These are phyloP conservation scores for Clarireedia sp. DNA, from an alignment of 2,329 filamentous ascomycete genomes.

Conservation along the genomic window DNA sequence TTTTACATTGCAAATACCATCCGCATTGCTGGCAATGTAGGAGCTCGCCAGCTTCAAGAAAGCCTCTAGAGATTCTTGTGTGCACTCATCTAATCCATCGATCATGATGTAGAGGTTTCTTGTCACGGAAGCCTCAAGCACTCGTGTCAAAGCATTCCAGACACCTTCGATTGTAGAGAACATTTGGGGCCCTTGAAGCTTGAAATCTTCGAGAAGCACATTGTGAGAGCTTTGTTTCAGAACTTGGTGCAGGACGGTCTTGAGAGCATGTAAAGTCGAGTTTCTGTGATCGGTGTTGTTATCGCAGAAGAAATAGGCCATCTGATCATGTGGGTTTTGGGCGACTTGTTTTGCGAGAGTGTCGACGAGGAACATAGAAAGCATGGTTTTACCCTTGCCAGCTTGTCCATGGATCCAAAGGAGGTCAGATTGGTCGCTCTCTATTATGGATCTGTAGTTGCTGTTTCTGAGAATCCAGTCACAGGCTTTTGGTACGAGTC, in stretches of 20 bases:
- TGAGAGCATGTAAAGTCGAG: conserved; percentile 7
- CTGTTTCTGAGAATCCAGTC: conserved; percentile 7
- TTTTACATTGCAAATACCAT: conserved; percentile 9
- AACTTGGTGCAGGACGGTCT: conserved; percentile 7
- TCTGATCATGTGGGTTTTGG: conserved; percentile 3
- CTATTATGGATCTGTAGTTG: conserved; percentile 2
- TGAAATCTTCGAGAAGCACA: conserved; percentile 6
- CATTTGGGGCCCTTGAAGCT: conserved; percentile 6
- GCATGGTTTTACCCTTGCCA: conserved; percentile 11
- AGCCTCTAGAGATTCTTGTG: conserved; percentile 2
- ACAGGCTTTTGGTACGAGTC: conserved; percentile 6
- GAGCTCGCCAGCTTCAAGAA: conserved; percentile 5
- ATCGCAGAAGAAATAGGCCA: conserved; percentile 8
- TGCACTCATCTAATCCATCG: conserved; percentile 11
- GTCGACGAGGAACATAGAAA: conserved; percentile 8
- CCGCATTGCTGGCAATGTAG: conserved; percentile 1
- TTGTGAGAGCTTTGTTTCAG: conserved; percentile 4
- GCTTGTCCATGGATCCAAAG: conserved; percentile 8
- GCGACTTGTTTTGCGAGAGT: conserved; percentile 6
- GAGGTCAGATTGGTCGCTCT: conserved; percentile 8
- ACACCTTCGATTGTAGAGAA: conserved; percentile 8
- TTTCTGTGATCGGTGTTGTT: conserved; percentile 6
- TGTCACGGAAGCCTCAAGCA: conserved; percentile 3
- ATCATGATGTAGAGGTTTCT: conserved; percentile 9
- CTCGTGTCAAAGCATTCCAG: conserved; percentile 5